These are phyloP conservation scores for Otatea glauca DNA, from an alignment of 176 grass and related monocot species.

Conservation along the genomic window DNA sequence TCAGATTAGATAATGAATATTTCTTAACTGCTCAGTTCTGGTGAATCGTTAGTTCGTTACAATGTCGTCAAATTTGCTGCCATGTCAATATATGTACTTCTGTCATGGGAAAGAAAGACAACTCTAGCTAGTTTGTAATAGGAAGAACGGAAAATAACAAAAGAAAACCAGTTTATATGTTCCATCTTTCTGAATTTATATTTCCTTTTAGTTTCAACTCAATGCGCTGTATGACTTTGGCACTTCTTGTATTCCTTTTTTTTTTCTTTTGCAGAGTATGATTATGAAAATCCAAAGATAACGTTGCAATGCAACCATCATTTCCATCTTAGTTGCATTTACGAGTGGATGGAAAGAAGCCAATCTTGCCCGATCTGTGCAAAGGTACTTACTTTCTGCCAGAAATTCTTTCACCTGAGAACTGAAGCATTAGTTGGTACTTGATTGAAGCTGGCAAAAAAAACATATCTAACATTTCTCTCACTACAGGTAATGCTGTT, in stretches of 20 bases:
- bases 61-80: conserved; percentile 6
- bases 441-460: neutral
- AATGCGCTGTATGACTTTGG: neutral
- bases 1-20: conserved; percentile 16
- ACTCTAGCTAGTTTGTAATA: neutral
- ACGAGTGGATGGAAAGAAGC: conserved; percentile 93
- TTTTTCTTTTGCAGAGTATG: conserved; percentile 54
- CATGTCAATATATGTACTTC: neutral
- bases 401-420: conserved; percentile 29
- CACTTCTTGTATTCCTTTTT: conserved; percentile 16
- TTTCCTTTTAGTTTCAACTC: conserved; percentile 7
- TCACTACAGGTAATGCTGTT: conserved; percentile 65
- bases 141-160: neutral
- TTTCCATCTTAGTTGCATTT: conserved; percentile 86
- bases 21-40: conserved; percentile 23
- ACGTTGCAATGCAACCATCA: conserved; percentile 71
- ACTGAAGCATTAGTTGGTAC: neutral
- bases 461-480: neutral
- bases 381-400: conserved; percentile 54
- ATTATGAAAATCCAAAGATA: conserved; percentile 62
- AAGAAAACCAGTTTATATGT: neutral
- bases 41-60: neutral
- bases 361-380: conserved; percentile 64
- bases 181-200: neutral
- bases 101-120: neutral